Conservation (phyloP, 257 asterid species). For the Solanum okadae region DNA sequence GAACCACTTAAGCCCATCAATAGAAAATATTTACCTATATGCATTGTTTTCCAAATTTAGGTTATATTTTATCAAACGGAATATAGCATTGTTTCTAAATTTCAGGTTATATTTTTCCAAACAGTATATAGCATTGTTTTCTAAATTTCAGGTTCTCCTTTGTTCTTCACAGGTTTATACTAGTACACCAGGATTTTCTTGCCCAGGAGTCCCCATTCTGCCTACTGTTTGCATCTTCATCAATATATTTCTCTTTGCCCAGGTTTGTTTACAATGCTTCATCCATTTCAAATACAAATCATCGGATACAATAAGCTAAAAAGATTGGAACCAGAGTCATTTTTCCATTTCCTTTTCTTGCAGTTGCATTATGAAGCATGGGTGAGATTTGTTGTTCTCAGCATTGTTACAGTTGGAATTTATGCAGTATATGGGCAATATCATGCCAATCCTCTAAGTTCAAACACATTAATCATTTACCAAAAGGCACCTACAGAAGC, state of each 20-base stretch:
- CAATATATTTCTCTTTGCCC: conserved; percentile 83
- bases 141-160: conserved; percentile 3
- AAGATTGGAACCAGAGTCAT: neutral
- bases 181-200: conserved; percentile 71
- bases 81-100: neutral
- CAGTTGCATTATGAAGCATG: conserved; percentile 96
- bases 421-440: conserved; percentile 87
- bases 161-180: conserved; percentile 37
- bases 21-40: neutral
- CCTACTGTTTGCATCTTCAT: conserved; percentile 75
- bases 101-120: neutral
- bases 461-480: conserved; percentile 39
- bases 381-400: conserved; percentile 75
- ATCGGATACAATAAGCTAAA: neutral
- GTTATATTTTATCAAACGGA: neutral
- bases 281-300: neutral
- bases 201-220: conserved; percentile 85
- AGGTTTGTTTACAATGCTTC: conserved; percentile 39
- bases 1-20: neutral
- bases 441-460: conserved; percentile 75
- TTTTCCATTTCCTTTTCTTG: conserved; percentile 7
- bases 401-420: conserved; percentile 49
- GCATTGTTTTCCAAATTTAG: neutral
- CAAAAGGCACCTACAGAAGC: conserved; percentile 51
- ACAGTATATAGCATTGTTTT: neutral